Evolutionary conservation across 1,139 yeast species (phyloP).

Genomic region (Trichomonascaceae sp.): DNA sequence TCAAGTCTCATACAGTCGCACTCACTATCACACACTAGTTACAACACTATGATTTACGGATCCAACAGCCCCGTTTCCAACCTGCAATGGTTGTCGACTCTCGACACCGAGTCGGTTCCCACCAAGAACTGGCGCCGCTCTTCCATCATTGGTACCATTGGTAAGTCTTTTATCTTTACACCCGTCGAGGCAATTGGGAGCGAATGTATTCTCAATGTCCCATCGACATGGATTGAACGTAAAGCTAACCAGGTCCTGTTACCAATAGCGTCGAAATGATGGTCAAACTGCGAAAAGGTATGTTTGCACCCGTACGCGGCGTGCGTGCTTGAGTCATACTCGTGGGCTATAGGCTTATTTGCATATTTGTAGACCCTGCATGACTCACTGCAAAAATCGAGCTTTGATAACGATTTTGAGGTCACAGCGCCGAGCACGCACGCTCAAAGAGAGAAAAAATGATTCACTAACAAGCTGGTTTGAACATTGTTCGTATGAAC

Average conservation of each 20-base stretch:
- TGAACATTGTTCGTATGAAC: conserved; percentile 97
- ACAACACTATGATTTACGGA: conserved; percentile 23
- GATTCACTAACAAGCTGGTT: conserved; percentile 44
- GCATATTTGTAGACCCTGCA: too few relatives aligned
- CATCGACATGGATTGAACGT: too few relatives aligned
- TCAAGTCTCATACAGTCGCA: too few relatives aligned
- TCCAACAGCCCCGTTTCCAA: conserved; percentile 24
- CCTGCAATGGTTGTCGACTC: conserved; percentile 69
- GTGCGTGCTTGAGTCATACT: too few relatives aligned
- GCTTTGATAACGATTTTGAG: too few relatives aligned
- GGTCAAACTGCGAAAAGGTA: conserved; percentile 65
- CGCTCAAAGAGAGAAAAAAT: too few relatives aligned
- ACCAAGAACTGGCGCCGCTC: conserved; percentile 84
- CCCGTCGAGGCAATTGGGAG: not conserved
- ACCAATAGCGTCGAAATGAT: conserved; percentile 81
- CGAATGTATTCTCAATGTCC: not conserved
- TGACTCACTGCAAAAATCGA: too few relatives aligned
- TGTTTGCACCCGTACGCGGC: conserved; percentile 13
- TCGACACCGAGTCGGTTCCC: conserved; percentile 69
- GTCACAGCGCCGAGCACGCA: too few relatives aligned
- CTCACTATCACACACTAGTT: too few relatives aligned
- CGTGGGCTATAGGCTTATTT: too few relatives aligned
- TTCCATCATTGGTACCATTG: conserved; percentile 95
- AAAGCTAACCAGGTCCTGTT: conserved; percentile 46
- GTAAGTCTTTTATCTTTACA: conserved; percentile 21